phyloP scores from a whole-genome alignment of 352 stramenopile species.

The Phytophthora cajani region DNA sequence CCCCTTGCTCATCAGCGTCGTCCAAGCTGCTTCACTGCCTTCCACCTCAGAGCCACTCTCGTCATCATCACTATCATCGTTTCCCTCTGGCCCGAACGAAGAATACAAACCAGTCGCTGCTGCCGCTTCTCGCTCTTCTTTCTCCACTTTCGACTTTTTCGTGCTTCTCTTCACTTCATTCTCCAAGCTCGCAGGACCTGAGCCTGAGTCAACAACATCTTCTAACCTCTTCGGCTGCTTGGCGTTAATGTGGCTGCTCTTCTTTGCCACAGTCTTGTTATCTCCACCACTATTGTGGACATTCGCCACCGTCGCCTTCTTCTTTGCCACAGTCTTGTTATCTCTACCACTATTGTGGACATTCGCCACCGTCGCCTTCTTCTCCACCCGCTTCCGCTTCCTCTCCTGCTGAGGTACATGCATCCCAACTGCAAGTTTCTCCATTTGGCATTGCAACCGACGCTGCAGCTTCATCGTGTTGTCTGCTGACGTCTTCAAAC shows the following conservation, averaged over 20 bases:
- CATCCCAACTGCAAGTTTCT: neutral
- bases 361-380: too few relatives aligned
- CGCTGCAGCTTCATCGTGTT: neutral
- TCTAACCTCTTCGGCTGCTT: neutral
- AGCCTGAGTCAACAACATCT: neutral
- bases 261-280: neutral
- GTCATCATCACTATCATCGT: neutral
- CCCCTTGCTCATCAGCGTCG: neutral
- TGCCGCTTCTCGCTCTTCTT: neutral
- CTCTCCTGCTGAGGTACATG: neutral
- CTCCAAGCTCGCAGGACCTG: too few relatives aligned
- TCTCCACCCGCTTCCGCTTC: neutral
- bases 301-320: too few relatives aligned
- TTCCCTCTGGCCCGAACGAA: neutral
- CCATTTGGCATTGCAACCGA: neutral
- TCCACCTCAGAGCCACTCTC: neutral
- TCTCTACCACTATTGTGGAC: neutral
- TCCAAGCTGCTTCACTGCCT: constrained; percentile 13
- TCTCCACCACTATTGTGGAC: neutral
- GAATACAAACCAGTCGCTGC: neutral
- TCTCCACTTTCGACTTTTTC: too few relatives aligned
- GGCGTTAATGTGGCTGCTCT: neutral
- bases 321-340: neutral
- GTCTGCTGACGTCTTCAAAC: neutral
- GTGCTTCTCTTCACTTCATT: too few relatives aligned